phyloP scores from a whole-genome alignment of 768 basidiomycete species.

The Cubamyces lactineus region DNA sequence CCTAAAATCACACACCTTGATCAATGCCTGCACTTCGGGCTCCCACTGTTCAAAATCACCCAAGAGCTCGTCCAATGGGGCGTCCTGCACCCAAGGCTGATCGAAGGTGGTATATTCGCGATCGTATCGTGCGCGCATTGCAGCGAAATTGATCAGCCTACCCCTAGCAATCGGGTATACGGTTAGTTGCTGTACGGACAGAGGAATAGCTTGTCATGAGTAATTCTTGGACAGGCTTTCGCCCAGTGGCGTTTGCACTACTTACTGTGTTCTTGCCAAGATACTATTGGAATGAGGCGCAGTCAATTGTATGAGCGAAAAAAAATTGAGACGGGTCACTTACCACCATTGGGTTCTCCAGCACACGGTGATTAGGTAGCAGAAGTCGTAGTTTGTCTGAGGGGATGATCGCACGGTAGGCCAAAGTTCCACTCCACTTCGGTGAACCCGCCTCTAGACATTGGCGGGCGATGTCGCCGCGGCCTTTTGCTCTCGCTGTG shows the following conservation, averaged over 20 bases:
- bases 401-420: conserved; percentile 63
- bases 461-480: conserved; percentile 43
- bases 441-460: conserved; percentile 49
- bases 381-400: conserved; percentile 33
- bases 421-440: conserved; percentile 59
- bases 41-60: conserved; percentile 57
- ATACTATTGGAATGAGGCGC: conserved; percentile 49
- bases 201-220: conserved; percentile 35
- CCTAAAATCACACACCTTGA: conserved; percentile 44
- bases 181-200: conserved; percentile 52
- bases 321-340: neutral
- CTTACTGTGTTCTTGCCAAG: conserved; percentile 44
- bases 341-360: conserved; percentile 29
- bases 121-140: conserved; percentile 53
- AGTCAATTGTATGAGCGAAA: neutral
- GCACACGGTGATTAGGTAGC: conserved; percentile 27
- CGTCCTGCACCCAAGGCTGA: conserved; percentile 53
- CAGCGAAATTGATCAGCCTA: conserved; percentile 63
- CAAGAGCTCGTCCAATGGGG: conserved; percentile 49
- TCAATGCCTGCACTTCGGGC: conserved; percentile 57
- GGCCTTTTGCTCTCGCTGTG: conserved; percentile 41
- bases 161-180: conserved; percentile 65
- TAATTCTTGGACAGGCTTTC: conserved; percentile 33
- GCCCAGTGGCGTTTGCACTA: neutral
- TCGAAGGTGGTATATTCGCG: conserved; percentile 53